Conservation (phyloP, 805 yeast genomes). For the Nakazawaea ernobii region DNA sequence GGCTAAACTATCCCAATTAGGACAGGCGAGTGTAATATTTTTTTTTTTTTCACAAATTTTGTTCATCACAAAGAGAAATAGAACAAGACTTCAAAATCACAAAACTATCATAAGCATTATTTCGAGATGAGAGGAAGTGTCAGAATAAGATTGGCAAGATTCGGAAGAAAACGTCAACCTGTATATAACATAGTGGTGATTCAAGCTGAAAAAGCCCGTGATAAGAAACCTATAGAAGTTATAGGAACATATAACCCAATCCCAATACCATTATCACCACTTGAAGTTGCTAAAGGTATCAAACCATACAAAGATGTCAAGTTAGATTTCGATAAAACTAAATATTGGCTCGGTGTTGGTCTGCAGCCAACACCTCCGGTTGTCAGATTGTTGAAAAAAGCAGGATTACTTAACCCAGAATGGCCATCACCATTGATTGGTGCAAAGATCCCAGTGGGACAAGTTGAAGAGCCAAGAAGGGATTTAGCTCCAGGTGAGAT, state of each 20-base stretch:
- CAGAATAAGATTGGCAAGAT: constrained; percentile 85
- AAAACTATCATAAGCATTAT: background rate
- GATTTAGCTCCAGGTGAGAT: constrained; percentile 1
- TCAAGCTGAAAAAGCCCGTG: constrained; percentile 69
- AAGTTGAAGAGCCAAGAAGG: constrained; percentile 12
- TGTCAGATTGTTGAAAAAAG: constrained; percentile 67
- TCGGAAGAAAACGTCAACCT: constrained; percentile 86
- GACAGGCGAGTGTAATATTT: too few relatives aligned
- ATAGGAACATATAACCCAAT: constrained; percentile 89
- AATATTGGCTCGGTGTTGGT: constrained; percentile 97
- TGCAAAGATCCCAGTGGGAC: constrained; percentile 16
- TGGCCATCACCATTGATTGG: constrained; percentile 47
- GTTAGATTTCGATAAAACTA: constrained; percentile 82
- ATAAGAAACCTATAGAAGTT: constrained; percentile 88
- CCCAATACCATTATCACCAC: constrained; percentile 62
- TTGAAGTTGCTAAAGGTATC: constrained; percentile 48
- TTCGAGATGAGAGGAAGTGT: constrained; percentile 58
- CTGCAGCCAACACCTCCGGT: constrained; percentile 91
- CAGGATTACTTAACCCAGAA: constrained; percentile 57
- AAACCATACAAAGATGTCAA: constrained; percentile 71
- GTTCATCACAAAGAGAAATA: background rate
- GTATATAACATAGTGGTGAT: constrained; percentile 90
- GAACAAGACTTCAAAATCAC: background rate
- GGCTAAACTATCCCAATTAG: too few relatives aligned
- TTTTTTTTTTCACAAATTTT: background rate